phyloP scores from a whole-genome alignment of 2,329 filamentous ascomycete genomes.

The Blastomyces percursus region DNA sequence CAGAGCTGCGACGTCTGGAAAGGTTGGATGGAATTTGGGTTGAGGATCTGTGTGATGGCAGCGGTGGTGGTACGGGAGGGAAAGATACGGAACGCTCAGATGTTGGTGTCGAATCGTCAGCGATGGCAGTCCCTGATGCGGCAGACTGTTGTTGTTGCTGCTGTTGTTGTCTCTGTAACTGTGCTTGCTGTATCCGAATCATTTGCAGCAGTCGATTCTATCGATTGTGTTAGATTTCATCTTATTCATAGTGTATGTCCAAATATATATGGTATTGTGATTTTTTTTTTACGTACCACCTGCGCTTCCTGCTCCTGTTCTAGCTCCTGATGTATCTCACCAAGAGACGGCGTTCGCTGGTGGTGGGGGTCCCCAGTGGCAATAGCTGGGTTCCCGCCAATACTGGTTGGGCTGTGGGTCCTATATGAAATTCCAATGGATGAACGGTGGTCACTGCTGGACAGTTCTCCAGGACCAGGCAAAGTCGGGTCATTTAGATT shows the following conservation, averaged over 20 bases:
- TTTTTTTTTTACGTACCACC: constrained; percentile 29
- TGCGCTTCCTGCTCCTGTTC: constrained; percentile 43
- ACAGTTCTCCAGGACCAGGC: constrained; percentile 28
- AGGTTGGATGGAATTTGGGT: constrained; percentile 23
- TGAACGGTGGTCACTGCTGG: constrained; percentile 27
- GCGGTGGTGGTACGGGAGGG: constrained; percentile 23
- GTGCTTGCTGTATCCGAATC: constrained; percentile 39
- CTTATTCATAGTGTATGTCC: neutral
- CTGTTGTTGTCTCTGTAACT: constrained; percentile 30
- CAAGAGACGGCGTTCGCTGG: constrained; percentile 38
- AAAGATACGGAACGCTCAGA: constrained; percentile 35
- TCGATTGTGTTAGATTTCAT: constrained; percentile 6
- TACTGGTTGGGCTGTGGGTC: constrained; percentile 34
- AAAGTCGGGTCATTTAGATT: constrained; percentile 31
- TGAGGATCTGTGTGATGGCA: constrained; percentile 25
- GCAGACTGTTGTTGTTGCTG: constrained; percentile 25
- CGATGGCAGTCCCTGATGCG: constrained; percentile 22
- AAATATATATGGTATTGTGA: neutral
- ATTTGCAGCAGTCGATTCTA: constrained; percentile 41
- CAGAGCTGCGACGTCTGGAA: constrained; percentile 28
- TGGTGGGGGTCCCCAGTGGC: constrained; percentile 38
- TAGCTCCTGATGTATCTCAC: constrained; percentile 41
- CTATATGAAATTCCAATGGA: constrained; percentile 31
- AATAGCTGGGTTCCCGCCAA: constrained; percentile 33
- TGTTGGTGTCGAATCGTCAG: constrained; percentile 35